Base-by-base conservation (phyloP, 768 basidiomycete genomes). In the Hericium coralloides region DNA sequence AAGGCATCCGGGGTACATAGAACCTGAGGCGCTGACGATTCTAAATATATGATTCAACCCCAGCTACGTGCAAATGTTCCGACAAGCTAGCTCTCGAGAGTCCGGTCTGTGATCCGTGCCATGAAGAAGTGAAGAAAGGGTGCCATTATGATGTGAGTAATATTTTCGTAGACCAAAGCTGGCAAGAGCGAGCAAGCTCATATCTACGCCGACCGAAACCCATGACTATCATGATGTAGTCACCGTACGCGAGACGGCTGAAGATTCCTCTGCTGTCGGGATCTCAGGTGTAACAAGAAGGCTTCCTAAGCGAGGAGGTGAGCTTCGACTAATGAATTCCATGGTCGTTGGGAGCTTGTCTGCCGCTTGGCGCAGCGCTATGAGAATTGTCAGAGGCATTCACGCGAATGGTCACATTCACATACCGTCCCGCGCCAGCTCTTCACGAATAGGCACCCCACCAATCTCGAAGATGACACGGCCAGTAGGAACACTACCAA, bases 401-500 rank as follows among this genome's bases (percentile, higher is more conserved):
- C 55, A 5, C 22, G 51, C 22, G 22, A 47, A n/a, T 8, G 20
- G 43, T 43, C 22, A 26, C 22, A 3, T 50, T 15, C 12, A 66
- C 79, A 55, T 63, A 95, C 95, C 90, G 66, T 98, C 92, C 66
- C 89, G 81, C 17, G 95, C 95, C 54, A 97, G 77, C 68, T 97
- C 94, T 65, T 93, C 90, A 59, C 93, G 87, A 55, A 99, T 85
- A 6, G 89, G 89, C 1, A 77, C 76, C 0, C 95, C 95, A 1
- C 93, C 94, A 64, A 98, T 87, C 69, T 98, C 95, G 60, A 98
- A 90, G 22, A 99, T 81, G 14, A 98, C 93, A 26, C 92, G 84
- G 1, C 94, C 94, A 7, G 81, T 86, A 6, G 89, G 85, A 0
- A 93, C 92, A 49, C 94, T 94, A 60, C 20, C 49, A 50, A 31